Evolutionary conservation across 225 moss, liverwort and hornwort genomes (phyloP), one percentile per base, ranked within the genome.

Genomic region (Bryoerythrophyllum caledonicum): DNA sequence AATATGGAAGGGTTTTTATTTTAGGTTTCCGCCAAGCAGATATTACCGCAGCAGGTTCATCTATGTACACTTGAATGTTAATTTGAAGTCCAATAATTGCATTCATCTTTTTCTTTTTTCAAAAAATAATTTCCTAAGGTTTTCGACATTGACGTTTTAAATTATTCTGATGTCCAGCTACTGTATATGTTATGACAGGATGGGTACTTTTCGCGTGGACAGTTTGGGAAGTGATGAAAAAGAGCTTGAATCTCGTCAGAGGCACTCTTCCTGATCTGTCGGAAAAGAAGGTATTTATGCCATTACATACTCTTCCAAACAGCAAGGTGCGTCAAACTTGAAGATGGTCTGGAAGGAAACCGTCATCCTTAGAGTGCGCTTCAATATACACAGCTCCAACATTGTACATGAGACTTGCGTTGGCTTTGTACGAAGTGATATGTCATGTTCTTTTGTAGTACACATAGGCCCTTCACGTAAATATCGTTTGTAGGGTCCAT

Each of bases 151-250:
- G 4, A 19, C 6, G 0, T 49, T 19, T 17, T 17, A 2, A 6
- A 6, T 49, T 0, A 5, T 49, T 49, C 48, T 49, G 48, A 49
- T 49, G 6, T 49, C 19, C 48, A 49, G 17, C 6, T 48, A 17
- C 48, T 17, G 48, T 7, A 19, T 17, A 19, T 78, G 16, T 32
- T 52, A 63, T 64, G 73, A 76, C 91, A 93, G 95, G 95, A 59
- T 93, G 93, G 93, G 89, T 96, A 82, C 79, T 81, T 25, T 89
- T 96, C 53, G 90, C 77, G 23, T 96, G 95, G 95, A 77, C 76
- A 52, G 51, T 78, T 16, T 96, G 88, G 89, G 82, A 84, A 66
- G 81, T 79, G 44, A 79, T 77, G 28, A 86, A 73, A 64, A 90
- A 70, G 73, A 52, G 71, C 70, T 24, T 82, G 53, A 61, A 80